Evolutionary conservation across 2,329 filamentous ascomycete species (phyloP), one percentile per base, ranked within the genome.

Genomic region (Malbranchea cinnamomea): DNA sequence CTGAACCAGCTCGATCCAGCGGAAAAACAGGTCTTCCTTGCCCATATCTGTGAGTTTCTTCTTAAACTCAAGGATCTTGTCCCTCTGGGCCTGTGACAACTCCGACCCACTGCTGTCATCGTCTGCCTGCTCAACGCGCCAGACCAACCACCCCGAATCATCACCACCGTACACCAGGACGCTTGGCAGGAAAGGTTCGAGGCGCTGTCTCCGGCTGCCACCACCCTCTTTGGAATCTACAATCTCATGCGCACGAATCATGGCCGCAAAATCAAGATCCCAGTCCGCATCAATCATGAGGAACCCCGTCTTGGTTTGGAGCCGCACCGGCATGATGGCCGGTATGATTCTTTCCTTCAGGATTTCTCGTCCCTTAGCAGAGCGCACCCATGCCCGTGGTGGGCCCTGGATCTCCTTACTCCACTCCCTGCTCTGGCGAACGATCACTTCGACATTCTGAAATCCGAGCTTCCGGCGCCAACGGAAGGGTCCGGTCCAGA

Each of bases 1-100:
- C 56, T 94, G 84, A 28, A 94, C 74, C 47, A 91, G 68, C 59
- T 94, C 85, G 28, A 93, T 80, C 83, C 84, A 93, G 32, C 78
- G 72, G 59, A 80, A 93, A 59, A 94, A 94, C 31, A 94, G 53
- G 39, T 78, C 74, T 52, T 93, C 85, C 56, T 93, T 92, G 24
- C 78, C 83, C 53, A 89, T 64, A 2, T 66, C 66, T 1, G 69
- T 66, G 42, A 94, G 63, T 12, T 74, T 73, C 24, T 89, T 78
- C 43, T 81, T 75, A 51, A 94, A 91, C 2, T 68, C 67, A 38
- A 89, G 70, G 6, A 94, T 75, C 54, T 89, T 82, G 38, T 74
- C 69, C 2, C 54, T 46, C 29, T 57, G 51, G 19, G 39, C 22
- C 17, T 33, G 41, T 74, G 60, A 27, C 69, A 68, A 21, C 5